Evolutionary conservation across 306 rosid genomes (phyloP).

Genomic region (Cicer pinnatifidum): DNA sequence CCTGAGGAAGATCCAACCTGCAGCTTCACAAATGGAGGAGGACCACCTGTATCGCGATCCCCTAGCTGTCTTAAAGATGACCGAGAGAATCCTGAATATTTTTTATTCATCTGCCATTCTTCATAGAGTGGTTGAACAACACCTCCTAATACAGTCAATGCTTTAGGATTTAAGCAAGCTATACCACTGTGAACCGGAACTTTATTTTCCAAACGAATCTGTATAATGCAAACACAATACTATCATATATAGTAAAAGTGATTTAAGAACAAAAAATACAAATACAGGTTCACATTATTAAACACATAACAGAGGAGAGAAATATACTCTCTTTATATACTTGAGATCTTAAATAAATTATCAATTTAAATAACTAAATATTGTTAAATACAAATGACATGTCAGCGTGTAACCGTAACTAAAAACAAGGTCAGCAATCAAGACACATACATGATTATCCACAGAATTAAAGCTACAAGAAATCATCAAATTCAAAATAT

Average conservation of each 20-base stretch:
- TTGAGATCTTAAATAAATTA: conserved; percentile 4
- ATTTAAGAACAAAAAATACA: conserved; percentile 20
- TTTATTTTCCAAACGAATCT: conserved; percentile 82
- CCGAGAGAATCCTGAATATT: conserved; percentile 79
- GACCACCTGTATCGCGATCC: conserved; percentile 69
- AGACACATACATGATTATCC: not conserved
- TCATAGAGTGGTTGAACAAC: conserved; percentile 80
- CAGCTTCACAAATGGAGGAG: conserved; percentile 95
- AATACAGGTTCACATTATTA: conserved; percentile 5
- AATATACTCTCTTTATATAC: not conserved
- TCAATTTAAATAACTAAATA: conserved; percentile 3
- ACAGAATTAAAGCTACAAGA: not conserved
- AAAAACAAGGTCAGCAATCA: conserved; percentile 24
- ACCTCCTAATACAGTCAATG: conserved; percentile 76
- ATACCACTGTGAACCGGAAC: conserved; percentile 63
- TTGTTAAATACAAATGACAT: conserved; percentile 10
- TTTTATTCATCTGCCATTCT: conserved; percentile 92
- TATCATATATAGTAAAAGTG: conserved; percentile 3
- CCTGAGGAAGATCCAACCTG: conserved; percentile 68
- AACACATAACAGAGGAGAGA: conserved; percentile 16
- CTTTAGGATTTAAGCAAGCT: conserved; percentile 74
- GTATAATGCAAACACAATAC: conserved; percentile 48
- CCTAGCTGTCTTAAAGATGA: conserved; percentile 60
- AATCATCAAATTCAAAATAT: conserved; percentile 35
- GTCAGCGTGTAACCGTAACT: not conserved